Evolutionary conservation across 805 yeast genomes (phyloP).

Genomic region (Wickerhamiella cacticola): DNA sequence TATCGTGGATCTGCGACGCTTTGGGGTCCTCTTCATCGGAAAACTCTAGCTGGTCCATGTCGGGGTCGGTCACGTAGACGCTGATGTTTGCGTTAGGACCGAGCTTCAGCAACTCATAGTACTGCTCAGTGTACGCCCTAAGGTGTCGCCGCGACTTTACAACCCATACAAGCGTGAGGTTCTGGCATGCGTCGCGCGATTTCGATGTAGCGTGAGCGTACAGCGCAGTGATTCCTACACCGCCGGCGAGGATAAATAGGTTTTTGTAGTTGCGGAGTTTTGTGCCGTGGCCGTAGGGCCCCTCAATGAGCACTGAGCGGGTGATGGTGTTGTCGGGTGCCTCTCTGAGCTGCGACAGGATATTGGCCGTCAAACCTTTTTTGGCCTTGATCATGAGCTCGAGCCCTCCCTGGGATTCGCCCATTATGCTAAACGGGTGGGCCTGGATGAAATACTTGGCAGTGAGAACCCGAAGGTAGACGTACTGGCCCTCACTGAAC

Average conservation of each 20-base stretch:
- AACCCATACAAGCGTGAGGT: constrained; percentile 22
- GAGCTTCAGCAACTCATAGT: constrained; percentile 32
- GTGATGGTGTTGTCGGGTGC: constrained; percentile 10
- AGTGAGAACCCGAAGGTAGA: constrained; percentile 43
- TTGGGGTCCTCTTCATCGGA: constrained; percentile 7
- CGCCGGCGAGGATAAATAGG: constrained; percentile 47
- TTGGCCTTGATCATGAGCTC: constrained; percentile 42
- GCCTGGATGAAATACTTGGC: constrained; percentile 51
- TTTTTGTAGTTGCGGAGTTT: constrained; percentile 33
- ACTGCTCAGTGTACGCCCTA: constrained; percentile 39
- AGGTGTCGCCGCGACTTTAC: constrained; percentile 32
- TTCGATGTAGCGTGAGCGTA: constrained; percentile 36
- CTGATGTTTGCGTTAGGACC: constrained; percentile 21
- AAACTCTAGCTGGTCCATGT: background rate
- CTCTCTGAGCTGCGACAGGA: background rate
- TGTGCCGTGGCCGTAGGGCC: constrained; percentile 44
- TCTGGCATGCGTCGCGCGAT: constrained; percentile 13
- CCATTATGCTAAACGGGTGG: constrained; percentile 51
- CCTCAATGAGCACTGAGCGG: constrained; percentile 41
- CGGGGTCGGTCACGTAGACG: constrained; percentile 7
- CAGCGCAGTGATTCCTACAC: constrained; percentile 53
- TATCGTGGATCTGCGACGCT: background rate
- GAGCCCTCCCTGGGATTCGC: constrained; percentile 26
- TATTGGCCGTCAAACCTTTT: constrained; percentile 33
- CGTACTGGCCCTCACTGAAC: constrained; percentile 38